These are phyloP conservation scores for Crepidotus sp. DNA, from an alignment of 1,284 basidiomycete genomes.

Conservation along the genomic window DNA sequence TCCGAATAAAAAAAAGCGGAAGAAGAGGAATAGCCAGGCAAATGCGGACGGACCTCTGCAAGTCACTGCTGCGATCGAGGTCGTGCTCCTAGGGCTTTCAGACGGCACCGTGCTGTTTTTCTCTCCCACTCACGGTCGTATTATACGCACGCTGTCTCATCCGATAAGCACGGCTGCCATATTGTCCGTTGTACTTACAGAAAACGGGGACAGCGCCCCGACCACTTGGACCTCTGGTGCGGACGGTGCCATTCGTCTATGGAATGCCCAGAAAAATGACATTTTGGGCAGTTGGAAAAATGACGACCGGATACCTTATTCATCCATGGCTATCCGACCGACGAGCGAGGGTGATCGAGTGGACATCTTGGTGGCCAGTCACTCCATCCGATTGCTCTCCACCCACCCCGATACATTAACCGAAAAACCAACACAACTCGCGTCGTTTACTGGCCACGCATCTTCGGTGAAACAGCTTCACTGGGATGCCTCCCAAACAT, in stretches of 20 bases:
- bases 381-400: conserved; percentile 49
- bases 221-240: conserved; percentile 49
- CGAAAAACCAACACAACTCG: conserved; percentile 36
- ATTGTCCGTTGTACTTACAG: conserved; percentile 35
- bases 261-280: conserved; percentile 45
- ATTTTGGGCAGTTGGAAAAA: conserved; percentile 42
- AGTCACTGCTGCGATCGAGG: conserved; percentile 26
- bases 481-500: conserved; percentile 39
- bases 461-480: conserved; percentile 44
- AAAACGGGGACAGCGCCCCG: conserved; percentile 21
- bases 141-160: conserved; percentile 47
- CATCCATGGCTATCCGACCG: conserved; percentile 40
- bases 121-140: conserved; percentile 47
- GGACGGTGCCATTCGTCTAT: conserved; percentile 48
- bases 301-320: conserved; percentile 49
- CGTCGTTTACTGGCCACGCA: conserved; percentile 58
- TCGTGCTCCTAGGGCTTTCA: conserved; percentile 48
- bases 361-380: conserved; percentile 50
- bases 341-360: conserved; percentile 27
- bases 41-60: conserved; percentile 20
- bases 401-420: conserved; percentile 23
- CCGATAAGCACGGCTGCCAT: conserved; percentile 45
- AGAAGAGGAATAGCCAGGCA: conserved; percentile 32
- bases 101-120: conserved; percentile 49
- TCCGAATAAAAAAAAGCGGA: conserved; percentile 39